Conservation (phyloP, 768 basidiomycete species). For the Lentinus brumalis region DNA sequence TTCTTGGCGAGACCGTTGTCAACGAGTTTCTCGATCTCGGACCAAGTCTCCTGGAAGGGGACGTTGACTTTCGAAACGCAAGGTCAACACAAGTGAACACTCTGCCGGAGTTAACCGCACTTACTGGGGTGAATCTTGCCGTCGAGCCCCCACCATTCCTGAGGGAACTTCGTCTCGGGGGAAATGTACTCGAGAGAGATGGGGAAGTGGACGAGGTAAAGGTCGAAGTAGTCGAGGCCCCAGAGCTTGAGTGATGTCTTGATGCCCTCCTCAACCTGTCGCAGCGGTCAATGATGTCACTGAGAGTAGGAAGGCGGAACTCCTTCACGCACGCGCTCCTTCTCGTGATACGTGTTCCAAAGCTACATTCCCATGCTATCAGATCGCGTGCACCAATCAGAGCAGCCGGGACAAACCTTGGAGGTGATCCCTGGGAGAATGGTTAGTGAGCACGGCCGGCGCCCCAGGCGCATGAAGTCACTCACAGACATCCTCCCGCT, state of each 20-base stretch:
- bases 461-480: conserved; percentile 12
- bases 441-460: background rate
- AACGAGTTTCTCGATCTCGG: conserved; percentile 77
- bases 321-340: conserved; percentile 58
- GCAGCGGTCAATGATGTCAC: background rate
- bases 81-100: background rate
- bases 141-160: conserved; percentile 81
- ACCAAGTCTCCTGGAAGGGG: conserved; percentile 83
- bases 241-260: conserved; percentile 74
- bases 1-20: conserved; percentile 72
- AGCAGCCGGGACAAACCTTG: conserved; percentile 49
- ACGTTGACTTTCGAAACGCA: conserved; percentile 48
- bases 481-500: conserved; percentile 85
- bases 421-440: conserved; percentile 70
- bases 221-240: conserved; percentile 84
- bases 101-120: conserved; percentile 14
- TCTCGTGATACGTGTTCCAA: conserved; percentile 89
- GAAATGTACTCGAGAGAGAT: conserved; percentile 81
- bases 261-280: conserved; percentile 53
- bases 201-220: conserved; percentile 87
- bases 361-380: conserved; percentile 43
- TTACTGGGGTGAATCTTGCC: conserved; percentile 66
- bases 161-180: conserved; percentile 72
- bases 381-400: conserved; percentile 11
- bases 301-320: background rate